These are phyloP conservation scores for Pestalotiopsis sp. DNA, from an alignment of 2,329 filamentous ascomycete species.

Conservation along the genomic window DNA sequence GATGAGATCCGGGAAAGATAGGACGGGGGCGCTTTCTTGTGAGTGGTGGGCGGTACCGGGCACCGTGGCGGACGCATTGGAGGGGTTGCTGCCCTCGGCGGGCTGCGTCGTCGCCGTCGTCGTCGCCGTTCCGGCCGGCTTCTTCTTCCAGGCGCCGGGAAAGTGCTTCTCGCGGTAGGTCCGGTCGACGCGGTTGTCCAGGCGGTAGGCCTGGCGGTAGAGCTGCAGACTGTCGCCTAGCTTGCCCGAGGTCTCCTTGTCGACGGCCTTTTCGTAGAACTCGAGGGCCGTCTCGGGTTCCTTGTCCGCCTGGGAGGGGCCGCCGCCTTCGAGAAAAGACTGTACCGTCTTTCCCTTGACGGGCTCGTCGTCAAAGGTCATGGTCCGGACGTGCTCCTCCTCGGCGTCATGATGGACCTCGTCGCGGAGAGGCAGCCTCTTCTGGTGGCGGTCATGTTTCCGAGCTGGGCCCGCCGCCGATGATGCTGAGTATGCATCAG, in stretches of 20 bases:
- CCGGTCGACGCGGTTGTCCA: conserved; percentile 83
- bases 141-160: conserved; percentile 59
- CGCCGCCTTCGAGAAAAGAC: neutral
- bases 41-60: conserved; percentile 57
- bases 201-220: conserved; percentile 89
- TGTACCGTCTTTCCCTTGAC: conserved; percentile 14
- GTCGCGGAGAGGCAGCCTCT: conserved; percentile 16
- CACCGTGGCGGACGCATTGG: conserved; percentile 50
- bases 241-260: conserved; percentile 81
- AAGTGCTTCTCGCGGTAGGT: conserved; percentile 92
- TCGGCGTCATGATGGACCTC: conserved; percentile 22
- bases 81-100: conserved; percentile 23
- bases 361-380: conserved; percentile 31
- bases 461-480: conserved; percentile 18
- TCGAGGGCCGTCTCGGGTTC: conserved; percentile 68
- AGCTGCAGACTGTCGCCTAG: conserved; percentile 85
- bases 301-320: conserved; percentile 18
- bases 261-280: conserved; percentile 88
- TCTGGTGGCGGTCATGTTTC: conserved; percentile 19
- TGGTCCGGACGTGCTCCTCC: conserved; percentile 28
- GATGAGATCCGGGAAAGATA: conserved; percentile 69
- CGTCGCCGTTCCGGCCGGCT: neutral
- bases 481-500: conserved; percentile 13
- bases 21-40: conserved; percentile 47
- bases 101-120: conserved; percentile 7